Base-by-base conservation (phyloP, 805 yeast genomes). In the Sungouiozyma intestinalis region DNA sequence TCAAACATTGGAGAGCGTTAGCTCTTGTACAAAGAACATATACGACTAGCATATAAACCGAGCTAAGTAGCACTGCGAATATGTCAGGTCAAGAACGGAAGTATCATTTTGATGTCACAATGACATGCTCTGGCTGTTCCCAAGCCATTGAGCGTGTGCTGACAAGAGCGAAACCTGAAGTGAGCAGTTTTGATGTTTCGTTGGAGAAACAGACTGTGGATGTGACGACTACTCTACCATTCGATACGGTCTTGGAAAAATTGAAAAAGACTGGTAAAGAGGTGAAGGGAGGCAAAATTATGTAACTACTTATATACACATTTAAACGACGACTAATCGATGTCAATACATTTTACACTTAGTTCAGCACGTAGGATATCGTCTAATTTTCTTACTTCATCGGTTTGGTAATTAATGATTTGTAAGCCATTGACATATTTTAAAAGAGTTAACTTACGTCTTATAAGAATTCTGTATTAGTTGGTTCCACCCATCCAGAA, bases 241-340 rank as follows among this genome's bases (percentile, higher is more conserved):
- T 83, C 57, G 94, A 88, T 40, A 74, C 81, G 2, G 88, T 92
- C n/a, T 69, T 80, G 42, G 79, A 72, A 41, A 79, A 86, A 43
- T 90, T 90, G 49, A 68, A 80, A 48, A 90, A 90, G 70, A 87
- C 97, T 1, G 97, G 97, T 32, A 90, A 90, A 69, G 77, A 77
- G 53, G 81, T 90, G 45, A 68, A 72, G 38, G 69, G 71, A 24
- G 95, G 95, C 11, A 72, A 72, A 53, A 66, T 71, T 36, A 55
- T 81, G 13, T 51, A 47, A 40, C 18, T 15, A n/a, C 14, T 16
- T 16, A 5, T 34, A 16, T 34, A n/a, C 6, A 8, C 16, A 11
- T 34, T 15, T n/a, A n/a, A n/a, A n/a, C n/a, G n/a, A n/a, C n/a
- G n/a, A n/a, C n/a, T n/a, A n/a, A n/a, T n/a, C n/a, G n/a, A n/a